Percentiles rank a stretch among this genome's conserved stretches.
These are phyloP conservation scores for Calvatia gigantea DNA, from an alignment of 768 basidiomycete genomes.

Conservation along the genomic window DNA sequence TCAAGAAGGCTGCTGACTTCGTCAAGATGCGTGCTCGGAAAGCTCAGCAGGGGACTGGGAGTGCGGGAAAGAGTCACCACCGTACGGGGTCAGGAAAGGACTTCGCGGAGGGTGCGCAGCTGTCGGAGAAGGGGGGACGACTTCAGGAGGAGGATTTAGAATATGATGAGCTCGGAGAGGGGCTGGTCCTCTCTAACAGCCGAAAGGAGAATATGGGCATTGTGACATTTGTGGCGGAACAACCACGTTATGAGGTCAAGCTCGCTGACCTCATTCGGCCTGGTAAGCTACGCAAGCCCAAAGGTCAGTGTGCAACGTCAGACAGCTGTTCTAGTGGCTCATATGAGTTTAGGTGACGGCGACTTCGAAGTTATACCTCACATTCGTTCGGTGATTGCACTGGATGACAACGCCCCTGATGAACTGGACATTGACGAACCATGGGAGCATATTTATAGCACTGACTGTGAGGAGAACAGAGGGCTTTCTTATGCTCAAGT, in stretches of 20 bases:
- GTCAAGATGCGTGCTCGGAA: slow-evolving; percentile 16
- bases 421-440: slow-evolving; percentile 11
- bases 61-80: background rate
- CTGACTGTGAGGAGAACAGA: slow-evolving; percentile 5
- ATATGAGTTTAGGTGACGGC: slow-evolving; percentile 3
- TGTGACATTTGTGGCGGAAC: background rate
- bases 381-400: slow-evolving; percentile 17
- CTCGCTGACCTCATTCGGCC: slow-evolving; percentile 14
- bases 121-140: slow-evolving; percentile 6
- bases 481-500: slow-evolving; percentile 10
- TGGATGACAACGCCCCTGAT: slow-evolving; percentile 14
- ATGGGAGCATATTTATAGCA: slow-evolving; percentile 14
- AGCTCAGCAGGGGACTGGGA: slow-evolving; percentile 10
- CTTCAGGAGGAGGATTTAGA: slow-evolving; percentile 2
- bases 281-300: slow-evolving; percentile 4
- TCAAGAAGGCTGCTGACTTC: slow-evolving; percentile 16
- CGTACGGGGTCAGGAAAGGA: slow-evolving; percentile 1
- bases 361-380: slow-evolving; percentile 17
- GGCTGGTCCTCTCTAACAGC: slow-evolving; percentile 13
- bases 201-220: slow-evolving; percentile 6
- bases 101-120: background rate
- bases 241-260: slow-evolving; percentile 12
- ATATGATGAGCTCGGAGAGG: slow-evolving; percentile 11
- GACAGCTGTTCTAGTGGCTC: background rate
- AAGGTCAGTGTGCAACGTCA: background rate